Percentiles rank a stretch among this genome's conserved stretches.
These are phyloP conservation scores for Xylaria acuta DNA, from an alignment of 495 filamentous ascomycete genomes.

Conservation along the genomic window DNA sequence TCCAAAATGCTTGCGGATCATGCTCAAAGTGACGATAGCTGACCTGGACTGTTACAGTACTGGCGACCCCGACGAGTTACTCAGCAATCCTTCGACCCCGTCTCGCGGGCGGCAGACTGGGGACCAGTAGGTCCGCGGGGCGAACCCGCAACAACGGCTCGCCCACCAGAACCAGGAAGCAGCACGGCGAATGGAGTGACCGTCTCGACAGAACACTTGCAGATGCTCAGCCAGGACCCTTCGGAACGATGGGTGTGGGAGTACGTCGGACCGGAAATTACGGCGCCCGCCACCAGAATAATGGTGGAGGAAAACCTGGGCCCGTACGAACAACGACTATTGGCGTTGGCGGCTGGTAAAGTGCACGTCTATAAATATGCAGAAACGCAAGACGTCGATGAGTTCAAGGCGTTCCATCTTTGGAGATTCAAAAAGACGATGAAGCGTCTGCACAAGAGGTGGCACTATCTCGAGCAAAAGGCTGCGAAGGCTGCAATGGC, in stretches of 20 bases:
- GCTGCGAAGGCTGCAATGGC: background rate
- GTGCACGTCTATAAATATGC: constrained; percentile 47
- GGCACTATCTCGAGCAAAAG: background rate
- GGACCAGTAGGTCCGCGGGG: constrained; percentile 26
- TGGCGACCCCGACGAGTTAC: constrained; percentile 46
- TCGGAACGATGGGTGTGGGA: constrained; percentile 47
- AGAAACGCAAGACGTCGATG: constrained; percentile 34
- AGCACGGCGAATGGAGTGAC: background rate
- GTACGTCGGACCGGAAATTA: constrained; percentile 50
- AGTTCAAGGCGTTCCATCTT: constrained; percentile 28
- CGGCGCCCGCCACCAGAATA: constrained; percentile 42
- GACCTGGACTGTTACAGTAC: constrained; percentile 25
- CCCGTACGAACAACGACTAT: constrained; percentile 55
- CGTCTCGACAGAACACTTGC: constrained; percentile 10
- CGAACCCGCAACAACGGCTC: background rate
- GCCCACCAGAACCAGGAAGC: background rate
- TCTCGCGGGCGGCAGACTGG: constrained; percentile 45
- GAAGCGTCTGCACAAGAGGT: constrained; percentile 7
- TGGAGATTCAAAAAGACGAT: constrained; percentile 23
- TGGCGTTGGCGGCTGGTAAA: constrained; percentile 50
- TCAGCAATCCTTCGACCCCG: constrained; percentile 42
- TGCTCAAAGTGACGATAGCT: background rate
- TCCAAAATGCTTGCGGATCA: background rate
- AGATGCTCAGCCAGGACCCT: constrained; percentile 18
- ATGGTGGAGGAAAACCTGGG: constrained; percentile 59